Base-by-base conservation (phyloP, 768 basidiomycete genomes). In the Lactifluus pinguis region DNA sequence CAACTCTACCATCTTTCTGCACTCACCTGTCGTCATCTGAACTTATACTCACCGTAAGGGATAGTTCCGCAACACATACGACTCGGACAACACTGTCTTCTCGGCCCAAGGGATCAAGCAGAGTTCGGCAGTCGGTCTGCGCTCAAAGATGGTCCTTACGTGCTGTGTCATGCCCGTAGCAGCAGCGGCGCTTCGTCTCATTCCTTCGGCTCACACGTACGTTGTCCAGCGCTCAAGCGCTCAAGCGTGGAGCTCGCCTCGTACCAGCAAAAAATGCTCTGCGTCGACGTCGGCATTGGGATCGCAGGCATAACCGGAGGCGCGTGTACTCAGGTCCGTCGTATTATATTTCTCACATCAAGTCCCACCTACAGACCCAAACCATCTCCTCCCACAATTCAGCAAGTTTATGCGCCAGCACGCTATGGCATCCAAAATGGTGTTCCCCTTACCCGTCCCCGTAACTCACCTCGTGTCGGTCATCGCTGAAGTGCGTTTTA, bases 361-460 rank as follows among this genome's bases (percentile, higher is more conserved):
- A 11, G 8, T 9, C 32, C 21, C 30, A 25, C 25, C 25, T 2
- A 25, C 15, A n/a, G 9, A 34, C 45, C 21, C 17, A 32, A 38
- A 39, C 4, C 6, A 21, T 21, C 5, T 4, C 17, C 21, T 45
- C 29, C 25, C 17, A 7, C 4, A 36, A 2, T 55, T 50, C 68
- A 98, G 95, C 72, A 98, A 99, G 76, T 98, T 95, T 73, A 98
- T 99, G 97, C 84, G 97, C 41, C 97, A 98, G 73, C 92, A 98
- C 76, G 95, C 97, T 51, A 93, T 98, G 87, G 83, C 84, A 36
- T 91, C 89, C 13, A 85, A 86, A 66, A 98, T 99, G 95, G 76
- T 90, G 51, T 97, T 94, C 78, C 95, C 52, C 97, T 94, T 78
- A 95, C 90, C 75, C 85, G 83, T 97, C 52, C 97, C 97, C 55